Evolutionary conservation across 208 protist genomes (phyloP).

Genomic region (Strigomonas galati): DNA sequence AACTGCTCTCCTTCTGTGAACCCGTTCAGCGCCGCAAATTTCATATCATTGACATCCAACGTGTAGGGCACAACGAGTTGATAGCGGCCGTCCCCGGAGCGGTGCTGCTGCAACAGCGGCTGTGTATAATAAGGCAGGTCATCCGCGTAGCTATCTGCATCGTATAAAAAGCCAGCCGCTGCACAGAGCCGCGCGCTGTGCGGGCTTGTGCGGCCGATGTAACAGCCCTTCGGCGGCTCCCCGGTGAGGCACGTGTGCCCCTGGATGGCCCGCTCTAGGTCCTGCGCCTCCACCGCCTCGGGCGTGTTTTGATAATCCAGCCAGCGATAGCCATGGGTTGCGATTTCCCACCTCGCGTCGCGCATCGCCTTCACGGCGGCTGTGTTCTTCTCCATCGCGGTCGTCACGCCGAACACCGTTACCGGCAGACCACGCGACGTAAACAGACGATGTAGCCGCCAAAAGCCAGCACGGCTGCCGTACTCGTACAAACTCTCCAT

Average conservation of each 20-base stretch:
- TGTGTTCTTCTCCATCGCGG: constrained; percentile 24
- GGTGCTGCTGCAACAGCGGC: constrained; percentile 17
- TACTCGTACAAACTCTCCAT: constrained; percentile 44
- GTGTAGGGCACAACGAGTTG: constrained; percentile 34
- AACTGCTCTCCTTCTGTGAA: constrained; percentile 40
- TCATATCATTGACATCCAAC: constrained; percentile 37
- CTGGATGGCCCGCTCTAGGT: constrained; percentile 15
- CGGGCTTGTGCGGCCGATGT: constrained; percentile 39
- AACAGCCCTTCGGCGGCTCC: constrained; percentile 18
- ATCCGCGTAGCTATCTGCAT: constrained; percentile 38
- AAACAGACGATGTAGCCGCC: constrained; percentile 28
- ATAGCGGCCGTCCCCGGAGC: constrained; percentile 20
- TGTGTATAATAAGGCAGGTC: constrained; percentile 38
- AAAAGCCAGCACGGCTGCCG: constrained; percentile 34
- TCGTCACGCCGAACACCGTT: constrained; percentile 31
- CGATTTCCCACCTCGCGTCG: constrained; percentile 22
- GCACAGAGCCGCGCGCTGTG: constrained; percentile 35
- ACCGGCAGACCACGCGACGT: constrained; percentile 14
- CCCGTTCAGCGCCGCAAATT: constrained; percentile 30
- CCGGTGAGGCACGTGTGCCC: constrained; percentile 20
- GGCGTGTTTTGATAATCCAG: constrained; percentile 20
- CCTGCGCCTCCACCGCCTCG: constrained; percentile 10
- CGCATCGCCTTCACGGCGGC: constrained; percentile 21
- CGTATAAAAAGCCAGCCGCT: constrained; percentile 30
- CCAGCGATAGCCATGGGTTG: constrained; percentile 36